Evolutionary conservation across 2,329 filamentous ascomycete species (phyloP).

Genomic region (Zasmidium citrigriseum): DNA sequence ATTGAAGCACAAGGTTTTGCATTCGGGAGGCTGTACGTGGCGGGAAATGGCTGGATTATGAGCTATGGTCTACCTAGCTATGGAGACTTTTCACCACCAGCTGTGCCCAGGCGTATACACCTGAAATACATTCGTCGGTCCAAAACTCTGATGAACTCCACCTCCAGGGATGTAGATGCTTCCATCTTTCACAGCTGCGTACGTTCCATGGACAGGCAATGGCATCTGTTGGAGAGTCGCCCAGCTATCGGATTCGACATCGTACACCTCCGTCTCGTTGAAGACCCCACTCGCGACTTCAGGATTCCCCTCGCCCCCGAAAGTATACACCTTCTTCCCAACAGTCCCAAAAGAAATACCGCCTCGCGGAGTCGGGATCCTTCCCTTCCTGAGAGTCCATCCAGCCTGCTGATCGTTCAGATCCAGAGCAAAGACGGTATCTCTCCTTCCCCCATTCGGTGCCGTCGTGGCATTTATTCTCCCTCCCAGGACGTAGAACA

Average conservation of each 20-base stretch:
- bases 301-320: neutral
- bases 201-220: neutral
- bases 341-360: neutral
- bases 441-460: neutral
- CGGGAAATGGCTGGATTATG: conserved; percentile 8
- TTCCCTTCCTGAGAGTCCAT: neutral
- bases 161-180: neutral
- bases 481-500: neutral
- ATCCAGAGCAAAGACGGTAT: neutral
- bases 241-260: neutral
- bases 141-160: neutral
- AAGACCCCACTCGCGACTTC: neutral
- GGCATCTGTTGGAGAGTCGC: neutral
- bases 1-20: conserved; percentile 17
- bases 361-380: neutral
- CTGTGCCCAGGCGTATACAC: neutral
- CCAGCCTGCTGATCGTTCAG: neutral
- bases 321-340: neutral
- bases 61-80: neutral
- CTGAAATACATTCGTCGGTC: neutral
- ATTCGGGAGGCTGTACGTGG: conserved; percentile 11
- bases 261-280: neutral
- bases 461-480: neutral
- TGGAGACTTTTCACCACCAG: neutral
- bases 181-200: neutral